Percentiles rank a stretch among this genome's conserved stretches.
Conservation (phyloP, 208 protist genomes). For the Endotrypanum monterogeii region DNA sequence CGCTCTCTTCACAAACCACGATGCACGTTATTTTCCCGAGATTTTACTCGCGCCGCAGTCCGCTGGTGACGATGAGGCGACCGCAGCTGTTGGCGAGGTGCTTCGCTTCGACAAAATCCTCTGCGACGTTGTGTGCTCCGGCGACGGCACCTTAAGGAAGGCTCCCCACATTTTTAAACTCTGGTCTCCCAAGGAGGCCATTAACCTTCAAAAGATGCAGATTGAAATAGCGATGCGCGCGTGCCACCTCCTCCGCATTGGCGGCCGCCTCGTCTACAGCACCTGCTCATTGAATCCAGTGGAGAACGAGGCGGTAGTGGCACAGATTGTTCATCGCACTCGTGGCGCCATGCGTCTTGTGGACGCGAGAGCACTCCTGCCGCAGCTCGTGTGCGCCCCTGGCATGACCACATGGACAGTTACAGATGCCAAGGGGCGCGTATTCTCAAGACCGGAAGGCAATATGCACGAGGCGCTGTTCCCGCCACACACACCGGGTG, state of each 20-base stretch:
- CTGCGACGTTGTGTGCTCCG: conserved; percentile 95
- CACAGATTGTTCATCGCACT: conserved; percentile 80
- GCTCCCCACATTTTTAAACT: conserved; percentile 79
- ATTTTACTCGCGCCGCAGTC: conserved; percentile 30
- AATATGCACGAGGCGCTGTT: conserved; percentile 78
- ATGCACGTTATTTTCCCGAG: conserved; percentile 84
- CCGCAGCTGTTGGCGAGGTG: conserved; percentile 29
- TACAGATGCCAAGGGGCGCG: conserved; percentile 59
- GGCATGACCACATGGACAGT: conserved; percentile 91
- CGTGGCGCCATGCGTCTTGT: conserved; percentile 87
- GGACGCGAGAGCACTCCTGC: conserved; percentile 82
- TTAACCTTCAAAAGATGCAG: conserved; percentile 84
- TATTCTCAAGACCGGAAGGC: conserved; percentile 37
- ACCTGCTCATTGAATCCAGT: conserved; percentile 97
- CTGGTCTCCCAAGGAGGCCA: conserved; percentile 80
- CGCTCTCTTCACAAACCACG: conserved; percentile 91
- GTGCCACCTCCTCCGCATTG: conserved; percentile 72
- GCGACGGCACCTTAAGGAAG: conserved; percentile 93
- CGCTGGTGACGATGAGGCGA: background rate
- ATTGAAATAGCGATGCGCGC: conserved; percentile 83
- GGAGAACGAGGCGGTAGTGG: conserved; percentile 97
- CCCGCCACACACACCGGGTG: conserved; percentile 71
- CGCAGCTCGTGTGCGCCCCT: conserved; percentile 55
- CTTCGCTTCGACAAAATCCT: conserved; percentile 93
- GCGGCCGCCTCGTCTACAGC: conserved; percentile 95